A percentile compares a stretch with the other conserved stretches of the same genome.
phyloP scores from a whole-genome alignment of 805 yeast genomes.

The Spathaspora hagerdaliae region DNA sequence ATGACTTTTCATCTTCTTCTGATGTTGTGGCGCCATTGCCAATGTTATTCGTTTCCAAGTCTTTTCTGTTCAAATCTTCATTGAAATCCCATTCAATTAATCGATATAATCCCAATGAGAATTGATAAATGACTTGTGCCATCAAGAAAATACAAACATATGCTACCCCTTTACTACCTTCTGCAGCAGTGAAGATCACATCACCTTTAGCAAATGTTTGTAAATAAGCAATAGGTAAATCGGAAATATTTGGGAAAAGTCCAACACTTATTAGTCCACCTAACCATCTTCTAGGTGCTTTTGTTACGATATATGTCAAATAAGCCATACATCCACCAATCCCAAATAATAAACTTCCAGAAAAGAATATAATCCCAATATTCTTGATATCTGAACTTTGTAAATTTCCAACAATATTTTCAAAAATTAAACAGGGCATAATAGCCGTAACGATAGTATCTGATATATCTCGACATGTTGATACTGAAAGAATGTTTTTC shows the following conservation, averaged over 20 bases:
- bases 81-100: slow-evolving; percentile 69
- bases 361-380: slow-evolving; percentile 58
- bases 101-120: slow-evolving; percentile 72
- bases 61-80: slow-evolving; percentile 19
- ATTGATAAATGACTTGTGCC: slow-evolving; percentile 61
- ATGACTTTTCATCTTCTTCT: neutral
- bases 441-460: slow-evolving; percentile 64
- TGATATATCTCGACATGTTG: slow-evolving; percentile 66
- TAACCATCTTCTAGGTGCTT: slow-evolving; percentile 67
- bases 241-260: slow-evolving; percentile 73
- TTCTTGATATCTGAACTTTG: slow-evolving; percentile 65
- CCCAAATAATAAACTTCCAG: slow-evolving; percentile 46
- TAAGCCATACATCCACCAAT: slow-evolving; percentile 49
- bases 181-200: slow-evolving; percentile 47
- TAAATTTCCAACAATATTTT: slow-evolving; percentile 64
- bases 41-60: slow-evolving; percentile 9
- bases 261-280: slow-evolving; percentile 77
- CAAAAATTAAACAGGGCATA: slow-evolving; percentile 72
- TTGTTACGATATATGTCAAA: slow-evolving; percentile 42
- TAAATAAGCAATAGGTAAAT: slow-evolving; percentile 79
- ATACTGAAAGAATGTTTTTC: slow-evolving; percentile 59
- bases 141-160: slow-evolving; percentile 76
- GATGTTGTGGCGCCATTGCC: neutral
- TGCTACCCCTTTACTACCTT: slow-evolving; percentile 76
- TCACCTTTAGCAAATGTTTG: slow-evolving; percentile 67